Conservation (phyloP, 345 rosid genomes). For the Bruguiera sexangula region DNA sequence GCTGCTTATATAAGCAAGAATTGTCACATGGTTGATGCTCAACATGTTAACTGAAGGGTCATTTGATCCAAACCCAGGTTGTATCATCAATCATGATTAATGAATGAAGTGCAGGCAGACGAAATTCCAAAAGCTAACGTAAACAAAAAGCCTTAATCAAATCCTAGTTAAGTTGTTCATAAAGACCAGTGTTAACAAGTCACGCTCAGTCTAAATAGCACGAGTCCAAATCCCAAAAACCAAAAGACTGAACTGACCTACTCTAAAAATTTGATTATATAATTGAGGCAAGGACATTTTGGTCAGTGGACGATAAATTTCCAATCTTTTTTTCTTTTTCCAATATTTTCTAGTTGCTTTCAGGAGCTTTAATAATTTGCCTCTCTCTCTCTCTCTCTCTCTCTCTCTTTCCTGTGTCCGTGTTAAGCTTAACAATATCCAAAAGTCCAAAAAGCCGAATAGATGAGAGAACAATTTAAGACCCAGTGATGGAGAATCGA, state of each 20-base stretch:
- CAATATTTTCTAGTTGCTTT: too few species aligned
- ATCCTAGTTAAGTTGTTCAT: not conserved
- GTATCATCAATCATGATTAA: not conserved
- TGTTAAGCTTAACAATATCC: too few species aligned
- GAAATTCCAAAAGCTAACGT: not conserved
- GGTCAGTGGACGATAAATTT: too few species aligned
- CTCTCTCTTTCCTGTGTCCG: too few species aligned
- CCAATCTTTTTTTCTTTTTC: too few species aligned
- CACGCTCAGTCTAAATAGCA: not conserved
- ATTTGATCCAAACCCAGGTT: not conserved
- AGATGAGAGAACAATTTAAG: not conserved
- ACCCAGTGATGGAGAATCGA: not conserved
- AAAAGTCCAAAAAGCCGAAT: not conserved
- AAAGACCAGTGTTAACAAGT: not conserved
- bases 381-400: too few species aligned
- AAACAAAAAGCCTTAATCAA: not conserved
- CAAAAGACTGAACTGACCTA: too few species aligned
- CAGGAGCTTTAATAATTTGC: too few species aligned
- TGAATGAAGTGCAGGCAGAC: not conserved
- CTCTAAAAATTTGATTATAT: too few species aligned
- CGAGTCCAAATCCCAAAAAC: too few species aligned
- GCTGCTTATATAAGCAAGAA: not conserved
- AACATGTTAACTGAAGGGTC: not conserved
- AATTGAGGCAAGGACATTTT: too few species aligned
- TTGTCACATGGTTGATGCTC: not conserved